Evolutionary conservation across 768 basidiomycete genomes (phyloP).

Genomic region (Trametes punicea): DNA sequence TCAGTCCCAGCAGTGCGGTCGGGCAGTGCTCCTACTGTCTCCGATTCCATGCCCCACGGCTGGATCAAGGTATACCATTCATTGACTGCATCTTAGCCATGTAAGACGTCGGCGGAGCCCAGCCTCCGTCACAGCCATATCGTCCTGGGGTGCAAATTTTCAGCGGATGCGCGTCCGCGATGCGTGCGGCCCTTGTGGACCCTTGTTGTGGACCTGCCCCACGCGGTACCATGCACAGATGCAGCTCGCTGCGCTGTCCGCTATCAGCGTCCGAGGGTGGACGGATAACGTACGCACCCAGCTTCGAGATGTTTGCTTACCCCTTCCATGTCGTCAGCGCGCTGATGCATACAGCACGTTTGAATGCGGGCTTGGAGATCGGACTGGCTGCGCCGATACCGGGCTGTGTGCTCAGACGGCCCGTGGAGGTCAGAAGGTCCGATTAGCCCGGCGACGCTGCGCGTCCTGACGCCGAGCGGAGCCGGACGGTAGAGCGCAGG

Average conservation of each 20-base stretch:
- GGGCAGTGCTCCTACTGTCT: not conserved
- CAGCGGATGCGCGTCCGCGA: not conserved
- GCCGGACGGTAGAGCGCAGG: not conserved
- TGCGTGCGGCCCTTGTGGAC: conserved; percentile 4
- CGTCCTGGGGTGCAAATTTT: not conserved
- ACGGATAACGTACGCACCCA: conserved; percentile 13
- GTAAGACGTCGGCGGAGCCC: not conserved
- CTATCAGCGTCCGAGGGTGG: conserved; percentile 4
- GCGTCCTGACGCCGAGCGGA: not conserved
- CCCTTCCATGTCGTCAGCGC: conserved; percentile 1
- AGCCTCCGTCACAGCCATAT: conserved; percentile 1
- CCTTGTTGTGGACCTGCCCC: conserved; percentile 3
- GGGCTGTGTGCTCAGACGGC: not conserved
- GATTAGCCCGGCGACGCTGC: not conserved
- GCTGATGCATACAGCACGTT: conserved; percentile 1
- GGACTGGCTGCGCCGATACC: not conserved
- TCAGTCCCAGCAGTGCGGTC: not conserved
- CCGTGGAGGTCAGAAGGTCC: not conserved
- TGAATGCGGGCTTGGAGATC: not conserved
- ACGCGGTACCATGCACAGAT: not conserved
- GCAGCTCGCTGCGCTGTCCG: conserved; percentile 1
- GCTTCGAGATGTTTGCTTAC: conserved; percentile 4
- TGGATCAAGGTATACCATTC: not conserved
- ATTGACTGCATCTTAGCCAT: not conserved
- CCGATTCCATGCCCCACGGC: no score